A percentile compares a stretch with the other conserved stretches of the same genome.
Evolutionary conservation across 2,329 filamentous ascomycete genomes (phyloP).

Genomic region (Penicillium janthinellum): DNA sequence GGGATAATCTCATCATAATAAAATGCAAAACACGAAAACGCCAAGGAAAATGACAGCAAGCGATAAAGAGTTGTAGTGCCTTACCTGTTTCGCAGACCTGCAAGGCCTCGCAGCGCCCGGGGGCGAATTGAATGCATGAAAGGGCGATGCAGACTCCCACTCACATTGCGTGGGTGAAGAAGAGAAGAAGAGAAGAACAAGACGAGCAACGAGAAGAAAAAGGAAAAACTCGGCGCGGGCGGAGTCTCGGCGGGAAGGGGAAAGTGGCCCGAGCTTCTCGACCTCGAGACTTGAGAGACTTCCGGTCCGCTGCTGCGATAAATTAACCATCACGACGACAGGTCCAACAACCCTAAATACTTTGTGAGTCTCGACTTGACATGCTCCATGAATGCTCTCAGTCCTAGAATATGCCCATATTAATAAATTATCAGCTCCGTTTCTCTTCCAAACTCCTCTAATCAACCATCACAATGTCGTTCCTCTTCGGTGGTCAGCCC

Average conservation of each 20-base stretch:
- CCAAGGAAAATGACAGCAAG: conserved; percentile 3
- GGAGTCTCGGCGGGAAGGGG: conserved; percentile 9
- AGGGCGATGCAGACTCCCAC: conserved; percentile 8
- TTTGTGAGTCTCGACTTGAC: background rate
- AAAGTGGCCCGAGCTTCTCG: conserved; percentile 34
- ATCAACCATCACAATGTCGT: conserved; percentile 61
- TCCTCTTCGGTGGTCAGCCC: conserved; percentile 71
- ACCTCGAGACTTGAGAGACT: conserved; percentile 11
- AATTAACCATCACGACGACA: conserved; percentile 15
- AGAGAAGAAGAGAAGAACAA: conserved; percentile 9
- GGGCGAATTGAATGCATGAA: conserved; percentile 46
- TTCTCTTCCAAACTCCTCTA: conserved; percentile 6
- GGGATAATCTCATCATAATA: conserved; percentile 47
- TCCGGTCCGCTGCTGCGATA: conserved; percentile 16
- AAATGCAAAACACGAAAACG: conserved; percentile 11
- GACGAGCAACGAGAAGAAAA: conserved; percentile 10
- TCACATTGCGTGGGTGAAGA: conserved; percentile 28
- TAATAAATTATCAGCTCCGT: background rate
- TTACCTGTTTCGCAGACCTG: conserved; percentile 39
- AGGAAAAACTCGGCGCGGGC: conserved; percentile 23
- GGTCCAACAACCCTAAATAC: background rate
- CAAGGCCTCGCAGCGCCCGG: conserved; percentile 37
- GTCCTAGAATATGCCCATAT: background rate
- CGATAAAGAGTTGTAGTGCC: conserved; percentile 16
- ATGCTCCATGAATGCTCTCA: background rate